Conservation (phyloP, 2,329 filamentous ascomycete genomes). For the Didymella arachidicola region DNA sequence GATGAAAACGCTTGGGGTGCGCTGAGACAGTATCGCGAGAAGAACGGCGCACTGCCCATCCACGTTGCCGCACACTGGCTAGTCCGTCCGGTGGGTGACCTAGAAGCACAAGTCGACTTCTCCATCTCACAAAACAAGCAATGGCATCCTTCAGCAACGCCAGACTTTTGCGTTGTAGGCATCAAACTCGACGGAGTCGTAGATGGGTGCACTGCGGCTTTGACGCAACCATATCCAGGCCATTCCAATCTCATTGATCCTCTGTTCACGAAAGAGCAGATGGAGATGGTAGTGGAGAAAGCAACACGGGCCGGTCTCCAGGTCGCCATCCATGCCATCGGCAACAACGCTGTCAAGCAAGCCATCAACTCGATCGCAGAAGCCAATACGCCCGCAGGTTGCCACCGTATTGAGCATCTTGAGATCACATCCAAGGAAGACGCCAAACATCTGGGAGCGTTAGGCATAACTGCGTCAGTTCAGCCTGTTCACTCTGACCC, state of each 20-base stretch:
- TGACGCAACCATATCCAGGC: conserved; percentile 62
- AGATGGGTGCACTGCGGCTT: conserved; percentile 67
- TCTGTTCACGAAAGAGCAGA: conserved; percentile 18
- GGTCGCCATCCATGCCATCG: conserved; percentile 68
- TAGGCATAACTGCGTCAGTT: conserved; percentile 80
- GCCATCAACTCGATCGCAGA: conserved; percentile 59
- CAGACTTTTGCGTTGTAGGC: conserved; percentile 61
- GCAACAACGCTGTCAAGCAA: conserved; percentile 62
- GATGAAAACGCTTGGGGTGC: conserved; percentile 22
- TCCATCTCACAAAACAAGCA: conserved; percentile 54
- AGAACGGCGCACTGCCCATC: conserved; percentile 46
- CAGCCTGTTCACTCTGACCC: conserved; percentile 89
- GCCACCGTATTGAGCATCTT: conserved; percentile 69
- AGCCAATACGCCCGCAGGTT: conserved; percentile 34
- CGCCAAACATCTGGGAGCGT: conserved; percentile 60
- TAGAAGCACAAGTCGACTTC: conserved; percentile 56
- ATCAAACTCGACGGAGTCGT: conserved; percentile 69
- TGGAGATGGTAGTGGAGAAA: conserved; percentile 27
- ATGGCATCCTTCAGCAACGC: conserved; percentile 52
- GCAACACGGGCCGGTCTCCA: conserved; percentile 63
- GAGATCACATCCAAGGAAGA: conserved; percentile 59
- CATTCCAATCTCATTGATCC: conserved; percentile 9
- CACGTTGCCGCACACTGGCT: conserved; percentile 62
- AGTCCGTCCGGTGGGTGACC: conserved; percentile 53
- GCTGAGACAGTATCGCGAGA: conserved; percentile 45